phyloP scores from a whole-genome alignment of 345 rosid genomes.

The Capsella bursapastoris region DNA sequence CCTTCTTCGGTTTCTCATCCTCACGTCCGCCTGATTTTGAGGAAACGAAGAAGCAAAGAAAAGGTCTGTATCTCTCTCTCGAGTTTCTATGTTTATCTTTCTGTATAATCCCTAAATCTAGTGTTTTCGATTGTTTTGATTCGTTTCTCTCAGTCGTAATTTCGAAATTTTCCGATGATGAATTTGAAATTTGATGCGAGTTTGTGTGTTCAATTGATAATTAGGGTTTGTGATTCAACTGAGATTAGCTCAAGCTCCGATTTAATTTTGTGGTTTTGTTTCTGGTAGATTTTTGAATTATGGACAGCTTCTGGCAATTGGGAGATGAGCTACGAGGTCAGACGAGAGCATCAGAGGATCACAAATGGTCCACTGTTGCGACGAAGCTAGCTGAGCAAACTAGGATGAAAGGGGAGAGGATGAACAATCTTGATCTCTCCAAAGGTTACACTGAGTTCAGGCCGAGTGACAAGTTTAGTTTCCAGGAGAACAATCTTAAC shows the following conservation, averaged over 20 bases:
- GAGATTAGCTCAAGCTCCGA: not conserved
- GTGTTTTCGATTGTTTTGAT: not conserved
- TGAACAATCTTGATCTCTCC: slow-evolving; percentile 90
- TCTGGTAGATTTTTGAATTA: slow-evolving; percentile 20
- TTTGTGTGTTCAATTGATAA: not conserved
- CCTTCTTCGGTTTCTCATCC: slow-evolving; percentile 40
- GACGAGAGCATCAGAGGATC: slow-evolving; percentile 81
- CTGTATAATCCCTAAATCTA: slow-evolving; percentile 30
- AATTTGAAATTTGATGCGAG: slow-evolving; percentile 8
- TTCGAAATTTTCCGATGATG: not conserved
- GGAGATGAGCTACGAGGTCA: slow-evolving; percentile 98
- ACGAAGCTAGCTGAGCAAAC: slow-evolving; percentile 92
- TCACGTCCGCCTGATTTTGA: slow-evolving; percentile 38
- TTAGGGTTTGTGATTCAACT: slow-evolving; percentile 25
- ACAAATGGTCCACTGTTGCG: slow-evolving; percentile 85
- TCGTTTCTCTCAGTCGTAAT: not conserved
- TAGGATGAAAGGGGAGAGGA: slow-evolving; percentile 72
- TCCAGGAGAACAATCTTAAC: slow-evolving; percentile 88
- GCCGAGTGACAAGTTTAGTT: slow-evolving; percentile 63
- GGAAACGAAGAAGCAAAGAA: slow-evolving; percentile 17
- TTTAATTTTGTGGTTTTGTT: not conserved
- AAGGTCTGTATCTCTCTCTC: slow-evolving; percentile 13
- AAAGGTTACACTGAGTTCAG: slow-evolving; percentile 68
- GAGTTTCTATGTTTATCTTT: not conserved
- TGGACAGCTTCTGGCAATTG: slow-evolving; percentile 85